Evolutionary conservation across 1,139 yeast species (phyloP).

Genomic region (Suhomyces guaymorum): DNA sequence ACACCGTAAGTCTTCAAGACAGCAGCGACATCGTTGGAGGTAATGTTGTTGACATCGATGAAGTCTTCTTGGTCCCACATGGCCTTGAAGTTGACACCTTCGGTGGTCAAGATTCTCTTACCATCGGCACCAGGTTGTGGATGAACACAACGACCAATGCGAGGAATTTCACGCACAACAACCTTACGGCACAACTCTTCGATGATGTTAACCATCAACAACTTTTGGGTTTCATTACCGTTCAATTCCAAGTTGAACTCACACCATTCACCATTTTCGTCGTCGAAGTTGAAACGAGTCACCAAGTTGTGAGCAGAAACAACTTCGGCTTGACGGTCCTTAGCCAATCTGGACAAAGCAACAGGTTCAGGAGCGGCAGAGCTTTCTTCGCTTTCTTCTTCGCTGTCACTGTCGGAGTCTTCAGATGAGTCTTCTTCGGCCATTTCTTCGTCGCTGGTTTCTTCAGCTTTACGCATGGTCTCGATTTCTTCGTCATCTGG

Average conservation of each 20-base stretch:
- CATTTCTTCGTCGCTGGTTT: slow-evolving; percentile 64
- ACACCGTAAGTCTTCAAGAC: slow-evolving; percentile 94
- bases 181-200: slow-evolving; percentile 89
- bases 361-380: slow-evolving; percentile 21
- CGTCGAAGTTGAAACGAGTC: slow-evolving; percentile 86
- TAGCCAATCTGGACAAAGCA: slow-evolving; percentile 59
- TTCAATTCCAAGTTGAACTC: slow-evolving; percentile 81
- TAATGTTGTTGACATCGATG: slow-evolving; percentile 81
- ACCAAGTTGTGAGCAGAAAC: slow-evolving; percentile 71
- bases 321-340: slow-evolving; percentile 83
- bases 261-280: slow-evolving; percentile 87
- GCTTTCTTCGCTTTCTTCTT: slow-evolving; percentile 27
- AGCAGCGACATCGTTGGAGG: slow-evolving; percentile 90
- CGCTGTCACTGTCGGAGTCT: slow-evolving; percentile 26
- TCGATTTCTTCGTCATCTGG: slow-evolving; percentile 94
- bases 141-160: slow-evolving; percentile 89
- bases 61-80: slow-evolving; percentile 98
- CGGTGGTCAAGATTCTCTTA: slow-evolving; percentile 81
- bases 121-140: slow-evolving; percentile 65
- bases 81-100: slow-evolving; percentile 95
- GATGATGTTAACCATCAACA: slow-evolving; percentile 94
- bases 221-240: slow-evolving; percentile 77
- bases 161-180: slow-evolving; percentile 90
- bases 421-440: slow-evolving; percentile 39
- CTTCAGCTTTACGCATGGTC: slow-evolving; percentile 80